These are phyloP conservation scores for Aureococcus anophagefferens DNA, from an alignment of 108 stramenopile species.

Conservation along the genomic window DNA sequence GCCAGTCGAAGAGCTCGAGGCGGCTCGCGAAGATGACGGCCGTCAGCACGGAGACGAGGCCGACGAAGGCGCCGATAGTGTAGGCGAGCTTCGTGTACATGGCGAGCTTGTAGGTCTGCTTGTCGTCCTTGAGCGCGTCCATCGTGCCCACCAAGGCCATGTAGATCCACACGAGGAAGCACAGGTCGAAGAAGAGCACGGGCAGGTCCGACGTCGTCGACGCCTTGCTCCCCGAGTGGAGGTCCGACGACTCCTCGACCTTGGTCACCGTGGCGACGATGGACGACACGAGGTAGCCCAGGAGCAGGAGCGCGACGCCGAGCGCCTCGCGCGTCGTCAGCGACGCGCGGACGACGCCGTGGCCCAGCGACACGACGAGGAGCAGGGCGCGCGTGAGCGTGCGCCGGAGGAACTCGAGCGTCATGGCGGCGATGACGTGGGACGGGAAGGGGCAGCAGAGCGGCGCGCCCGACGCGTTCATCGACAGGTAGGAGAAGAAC, in stretches of 20 bases:
- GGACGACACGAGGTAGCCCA: background rate
- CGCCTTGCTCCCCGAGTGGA: background rate
- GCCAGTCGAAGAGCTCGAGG: slow-evolving; percentile 6
- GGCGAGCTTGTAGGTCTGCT: slow-evolving; percentile 18
- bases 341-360: slow-evolving; percentile 22
- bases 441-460: slow-evolving; percentile 30
- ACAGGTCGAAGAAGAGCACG: background rate
- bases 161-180: slow-evolving; percentile 18
- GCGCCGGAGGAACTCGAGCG: slow-evolving; percentile 17
- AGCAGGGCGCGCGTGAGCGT: slow-evolving; percentile 21
- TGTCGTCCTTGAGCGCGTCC: background rate
- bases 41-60: background rate
- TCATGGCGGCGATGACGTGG: slow-evolving; percentile 22
- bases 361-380: slow-evolving; percentile 27
- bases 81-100: slow-evolving; percentile 26
- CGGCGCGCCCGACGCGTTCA: slow-evolving; percentile 23
- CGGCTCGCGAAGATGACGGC: background rate
- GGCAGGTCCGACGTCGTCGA: background rate
- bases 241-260: background rate
- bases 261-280: background rate
- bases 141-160: background rate
- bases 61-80: slow-evolving; percentile 17
- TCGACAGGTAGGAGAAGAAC: slow-evolving; percentile 19
- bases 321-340: background rate
- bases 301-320: background rate